A percentile compares a stretch with the other conserved stretches of the same genome.
These are phyloP conservation scores for Usnea hakonensis DNA, from an alignment of 495 filamentous ascomycete species.

Conservation along the genomic window DNA sequence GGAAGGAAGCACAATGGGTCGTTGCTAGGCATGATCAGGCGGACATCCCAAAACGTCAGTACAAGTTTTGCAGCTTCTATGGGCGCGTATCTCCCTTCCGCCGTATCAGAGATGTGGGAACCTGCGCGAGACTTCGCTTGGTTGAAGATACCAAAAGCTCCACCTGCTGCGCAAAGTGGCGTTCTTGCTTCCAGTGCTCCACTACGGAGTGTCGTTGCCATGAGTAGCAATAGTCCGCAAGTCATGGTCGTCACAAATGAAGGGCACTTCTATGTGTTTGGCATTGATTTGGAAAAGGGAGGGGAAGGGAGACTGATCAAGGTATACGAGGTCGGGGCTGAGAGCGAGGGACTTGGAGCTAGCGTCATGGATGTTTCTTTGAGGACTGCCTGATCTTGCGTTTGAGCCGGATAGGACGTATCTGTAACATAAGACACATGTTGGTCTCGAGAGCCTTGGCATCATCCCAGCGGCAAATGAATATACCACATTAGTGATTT, in stretches of 20 bases:
- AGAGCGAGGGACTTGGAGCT: constrained; percentile 22
- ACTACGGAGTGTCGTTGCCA: constrained; percentile 81
- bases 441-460: not conserved
- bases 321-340: constrained; percentile 49
- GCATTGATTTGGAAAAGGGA: constrained; percentile 87
- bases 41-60: constrained; percentile 94
- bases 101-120: constrained; percentile 96
- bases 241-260: constrained; percentile 98
- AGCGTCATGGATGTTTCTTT: constrained; percentile 18
- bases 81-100: constrained; percentile 81
- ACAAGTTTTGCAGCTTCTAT: constrained; percentile 80
- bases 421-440: not conserved
- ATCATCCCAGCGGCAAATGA: not conserved
- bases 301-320: constrained; percentile 89
- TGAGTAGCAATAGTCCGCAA: constrained; percentile 86
- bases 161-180: constrained; percentile 32
- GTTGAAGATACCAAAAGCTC: constrained; percentile 77
- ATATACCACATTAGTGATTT: not conserved
- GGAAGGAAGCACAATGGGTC: constrained; percentile 51
- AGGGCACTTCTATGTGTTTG: constrained; percentile 89
- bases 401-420: not conserved
- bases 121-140: constrained; percentile 91
- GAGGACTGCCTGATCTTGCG: not conserved
- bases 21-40: constrained; percentile 81
- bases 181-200: constrained; percentile 33